These are phyloP conservation scores for Barbatosphaeria neglecta DNA, from an alignment of 495 filamentous ascomycete genomes.

Conservation along the genomic window DNA sequence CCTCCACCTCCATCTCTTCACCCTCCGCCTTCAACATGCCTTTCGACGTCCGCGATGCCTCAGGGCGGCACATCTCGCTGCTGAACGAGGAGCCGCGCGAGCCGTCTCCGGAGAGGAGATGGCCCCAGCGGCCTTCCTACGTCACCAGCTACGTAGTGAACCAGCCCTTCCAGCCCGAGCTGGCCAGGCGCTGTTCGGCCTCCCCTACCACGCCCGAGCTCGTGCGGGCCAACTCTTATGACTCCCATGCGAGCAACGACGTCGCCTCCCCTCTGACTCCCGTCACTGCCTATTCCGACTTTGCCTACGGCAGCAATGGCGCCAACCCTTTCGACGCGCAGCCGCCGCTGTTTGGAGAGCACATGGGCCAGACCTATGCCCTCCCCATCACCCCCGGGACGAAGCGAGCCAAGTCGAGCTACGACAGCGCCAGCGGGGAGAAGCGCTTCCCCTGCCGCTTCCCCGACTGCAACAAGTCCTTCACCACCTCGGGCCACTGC, in stretches of 20 bases:
- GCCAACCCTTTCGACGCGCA: conserved; percentile 26
- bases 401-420: conserved; percentile 21
- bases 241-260: conserved; percentile 39
- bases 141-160: conserved; percentile 1
- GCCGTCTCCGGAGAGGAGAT: not conserved
- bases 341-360: conserved; percentile 11
- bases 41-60: conserved; percentile 28
- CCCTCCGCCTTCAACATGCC: conserved; percentile 21
- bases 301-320: conserved; percentile 7
- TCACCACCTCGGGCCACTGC: conserved; percentile 92
- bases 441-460: conserved; percentile 60
- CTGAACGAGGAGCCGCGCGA: conserved; percentile 36
- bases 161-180: conserved; percentile 2
- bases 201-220: conserved; percentile 36
- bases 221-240: conserved; percentile 41
- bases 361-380: conserved; percentile 13
- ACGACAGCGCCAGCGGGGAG: conserved; percentile 22
- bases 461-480: conserved; percentile 64
- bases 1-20: not conserved
- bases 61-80: conserved; percentile 41
- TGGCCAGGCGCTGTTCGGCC: conserved; percentile 20
- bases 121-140: conserved; percentile 3
- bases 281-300: conserved; percentile 20
- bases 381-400: not conserved
- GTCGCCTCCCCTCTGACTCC: conserved; percentile 38